A percentile compares a stretch with the other conserved stretches of the same genome.
Evolutionary conservation across 805 yeast genomes (phyloP).

Genomic region (Saccharomycopsis guyanensis): DNA sequence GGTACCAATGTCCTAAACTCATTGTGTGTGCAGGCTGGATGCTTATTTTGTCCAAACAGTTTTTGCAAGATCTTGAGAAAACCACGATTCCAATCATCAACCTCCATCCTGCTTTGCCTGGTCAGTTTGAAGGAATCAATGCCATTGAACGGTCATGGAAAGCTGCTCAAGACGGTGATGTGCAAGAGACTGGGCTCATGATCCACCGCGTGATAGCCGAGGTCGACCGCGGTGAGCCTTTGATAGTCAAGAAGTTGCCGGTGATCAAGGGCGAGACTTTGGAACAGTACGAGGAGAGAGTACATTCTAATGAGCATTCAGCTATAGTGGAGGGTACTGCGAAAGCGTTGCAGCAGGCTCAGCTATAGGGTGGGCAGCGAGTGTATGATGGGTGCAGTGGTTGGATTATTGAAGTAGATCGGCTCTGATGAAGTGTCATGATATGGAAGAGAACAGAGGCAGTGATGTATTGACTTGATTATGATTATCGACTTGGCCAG

Average conservation of each 20-base stretch:
- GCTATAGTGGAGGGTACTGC: conserved; percentile 92
- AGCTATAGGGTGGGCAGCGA: no score
- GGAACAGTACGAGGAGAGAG: conserved; percentile 74
- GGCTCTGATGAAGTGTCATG: no score
- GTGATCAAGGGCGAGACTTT: conserved; percentile 65
- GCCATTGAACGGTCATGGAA: conserved; percentile 96
- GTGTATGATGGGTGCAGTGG: no score
- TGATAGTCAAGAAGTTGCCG: conserved; percentile 71
- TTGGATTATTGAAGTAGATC: no score
- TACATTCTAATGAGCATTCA: conserved; percentile 75
- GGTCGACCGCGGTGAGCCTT: conserved; percentile 89
- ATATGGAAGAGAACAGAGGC: no score
- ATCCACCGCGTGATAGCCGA: conserved; percentile 93
- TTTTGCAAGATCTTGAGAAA: conserved; percentile 55
- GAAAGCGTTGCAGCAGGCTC: conserved; percentile 35
- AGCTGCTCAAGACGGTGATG: conserved; percentile 82
- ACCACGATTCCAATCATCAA: conserved; percentile 75
- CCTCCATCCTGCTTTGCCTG: conserved; percentile 95
- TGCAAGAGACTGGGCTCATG: conserved; percentile 84
- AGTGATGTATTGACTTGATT: no score
- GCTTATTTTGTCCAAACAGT: conserved; percentile 77
- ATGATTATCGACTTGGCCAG: no score
- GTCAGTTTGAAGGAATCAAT: conserved; percentile 93
- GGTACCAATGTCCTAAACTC: conserved; percentile 59
- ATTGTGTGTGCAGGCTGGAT: conserved; percentile 99